Evolutionary conservation across 805 yeast genomes (phyloP).

Genomic region (Cyberlindnera misumaiensis): DNA sequence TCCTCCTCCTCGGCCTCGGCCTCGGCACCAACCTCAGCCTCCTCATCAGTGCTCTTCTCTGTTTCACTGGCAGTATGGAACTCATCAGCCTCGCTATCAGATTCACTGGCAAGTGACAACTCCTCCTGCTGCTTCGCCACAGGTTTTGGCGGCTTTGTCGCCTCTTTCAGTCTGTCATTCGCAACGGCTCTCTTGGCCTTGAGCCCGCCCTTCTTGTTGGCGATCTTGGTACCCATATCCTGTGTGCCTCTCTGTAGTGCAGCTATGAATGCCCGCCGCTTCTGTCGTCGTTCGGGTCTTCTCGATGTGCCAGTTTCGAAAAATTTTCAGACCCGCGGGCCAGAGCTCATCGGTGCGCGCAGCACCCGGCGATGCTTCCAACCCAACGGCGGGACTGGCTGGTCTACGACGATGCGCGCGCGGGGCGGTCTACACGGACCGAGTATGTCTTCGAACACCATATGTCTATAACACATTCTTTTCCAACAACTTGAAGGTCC

Average conservation of each 20-base stretch:
- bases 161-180: constrained; percentile 5
- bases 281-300: too few relatives aligned
- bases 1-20: constrained; percentile 11
- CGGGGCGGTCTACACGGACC: too few relatives aligned
- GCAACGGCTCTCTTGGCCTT: constrained; percentile 16
- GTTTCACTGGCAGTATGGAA: constrained; percentile 18
- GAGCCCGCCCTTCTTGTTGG: constrained; percentile 12
- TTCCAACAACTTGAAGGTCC: constrained; percentile 41
- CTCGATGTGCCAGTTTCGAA: too few relatives aligned
- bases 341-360: constrained; percentile 1
- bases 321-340: background rate
- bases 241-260: too few relatives aligned
- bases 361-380: background rate
- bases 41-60: constrained; percentile 12
- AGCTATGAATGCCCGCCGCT: too few relatives aligned
- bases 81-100: constrained; percentile 17
- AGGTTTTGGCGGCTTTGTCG: constrained; percentile 1
- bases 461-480: constrained; percentile 6
- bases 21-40: constrained; percentile 1
- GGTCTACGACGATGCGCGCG: too few relatives aligned
- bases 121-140: constrained; percentile 18
- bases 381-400: too few relatives aligned
- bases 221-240: constrained; percentile 11
- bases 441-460: too few relatives aligned
- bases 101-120: constrained; percentile 23